Conservation (phyloP, 441 rosid species). For the Kokia cookei region DNA sequence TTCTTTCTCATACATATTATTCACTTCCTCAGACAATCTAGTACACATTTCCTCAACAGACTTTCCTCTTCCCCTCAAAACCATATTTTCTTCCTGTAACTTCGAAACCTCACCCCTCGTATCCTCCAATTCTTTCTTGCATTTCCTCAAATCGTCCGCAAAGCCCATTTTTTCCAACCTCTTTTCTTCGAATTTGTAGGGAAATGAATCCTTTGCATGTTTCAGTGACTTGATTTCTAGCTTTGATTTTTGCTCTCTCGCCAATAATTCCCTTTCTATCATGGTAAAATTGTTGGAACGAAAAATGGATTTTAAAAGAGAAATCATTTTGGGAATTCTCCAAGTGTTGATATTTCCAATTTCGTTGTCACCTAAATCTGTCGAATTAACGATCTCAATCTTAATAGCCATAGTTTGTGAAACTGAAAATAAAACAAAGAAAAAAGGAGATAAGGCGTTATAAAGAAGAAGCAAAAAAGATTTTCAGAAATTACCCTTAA, state of each 20-base stretch:
- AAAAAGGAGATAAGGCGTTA: neutral
- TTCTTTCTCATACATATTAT: constrained; percentile 11
- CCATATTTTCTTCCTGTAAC: neutral
- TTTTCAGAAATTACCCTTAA: too few species aligned
- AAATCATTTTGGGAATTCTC: neutral
- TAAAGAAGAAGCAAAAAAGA: neutral
- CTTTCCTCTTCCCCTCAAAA: constrained; percentile 1
- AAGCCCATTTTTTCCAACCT: constrained; percentile 1
- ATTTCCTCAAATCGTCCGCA: neutral
- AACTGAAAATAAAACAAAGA: neutral
- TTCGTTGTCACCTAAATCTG: neutral
- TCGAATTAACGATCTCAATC: neutral
- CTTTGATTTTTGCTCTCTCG: constrained; percentile 5
- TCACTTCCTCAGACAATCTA: constrained; percentile 10
- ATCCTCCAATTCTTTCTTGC: neutral
- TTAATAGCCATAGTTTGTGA: neutral
- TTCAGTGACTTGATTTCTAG: constrained; percentile 6
- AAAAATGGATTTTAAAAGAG: constrained; percentile 12
- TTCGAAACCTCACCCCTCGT: neutral
- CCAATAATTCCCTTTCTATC: constrained; percentile 6
- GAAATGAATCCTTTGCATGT: neutral
- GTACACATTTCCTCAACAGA: neutral
- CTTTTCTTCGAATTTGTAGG: neutral
- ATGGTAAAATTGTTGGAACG: neutral
- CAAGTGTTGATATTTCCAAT: neutral